Evolutionary conservation across 495 filamentous ascomycete genomes (phyloP), one percentile per base, ranked within the genome.

Genomic region (Glonium stellatum): DNA sequence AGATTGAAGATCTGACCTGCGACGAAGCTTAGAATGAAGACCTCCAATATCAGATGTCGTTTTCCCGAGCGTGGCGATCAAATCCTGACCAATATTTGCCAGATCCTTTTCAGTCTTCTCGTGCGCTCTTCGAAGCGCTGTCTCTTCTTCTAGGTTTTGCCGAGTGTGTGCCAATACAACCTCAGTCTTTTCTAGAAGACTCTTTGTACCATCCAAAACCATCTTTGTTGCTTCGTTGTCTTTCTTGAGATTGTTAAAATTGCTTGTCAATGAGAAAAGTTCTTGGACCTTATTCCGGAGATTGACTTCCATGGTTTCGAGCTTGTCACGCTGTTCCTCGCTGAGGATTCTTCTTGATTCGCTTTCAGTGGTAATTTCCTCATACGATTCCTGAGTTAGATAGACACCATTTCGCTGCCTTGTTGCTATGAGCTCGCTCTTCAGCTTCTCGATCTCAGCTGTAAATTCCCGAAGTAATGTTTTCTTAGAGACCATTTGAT

Each of bases 351-450:
- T 76, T n/a, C 92, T 84, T 3, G 90, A 96, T 73, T 97, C 93
- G 69, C 87, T 95, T 68, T 95, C 87, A 51, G 85, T 88, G 0
- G 84, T 89, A 71, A 98, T 84, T 65, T 93, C 86, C 65, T 96
- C 90, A 66, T 88, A 95, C 5, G 75, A 80, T 62, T 96, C 90
- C 34, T 85, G 84, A 0, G 90, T 87, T 42, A 98, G 77, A 69
- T 97, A 97, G 5, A 97, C 92, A 57, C 93, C 93, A 70, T 97
- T 96, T 5, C 92, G 86, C 71, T 96, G 90, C 10, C 93, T 80
- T 5, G 95, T 93, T 9, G 90, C 90, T 57, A 96, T 92, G 10
- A 98, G 80, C 66, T 97, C 95, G 54, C 86, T 87, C 75, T 95
- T 95, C 44, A 98, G 80, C 67, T 87, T 90, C 72, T 98, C 89